Conservation (phyloP, 164 flowering plant species). For the Malania oleifera region DNA sequence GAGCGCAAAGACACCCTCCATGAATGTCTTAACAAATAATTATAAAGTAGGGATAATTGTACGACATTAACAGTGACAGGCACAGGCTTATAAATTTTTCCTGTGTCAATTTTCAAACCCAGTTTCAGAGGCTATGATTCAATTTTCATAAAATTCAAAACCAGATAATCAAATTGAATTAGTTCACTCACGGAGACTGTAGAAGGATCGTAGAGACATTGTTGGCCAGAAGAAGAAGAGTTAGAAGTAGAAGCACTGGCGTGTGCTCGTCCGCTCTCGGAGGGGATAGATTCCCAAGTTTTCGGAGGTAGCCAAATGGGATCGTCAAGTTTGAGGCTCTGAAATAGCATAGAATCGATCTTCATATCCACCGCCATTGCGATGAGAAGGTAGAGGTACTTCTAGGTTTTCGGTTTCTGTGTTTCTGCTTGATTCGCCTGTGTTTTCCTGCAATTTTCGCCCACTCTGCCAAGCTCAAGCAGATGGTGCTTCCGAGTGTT, state of each 20-base stretch:
- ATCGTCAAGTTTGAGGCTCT: slow-evolving; percentile 2
- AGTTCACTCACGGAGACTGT: background rate
- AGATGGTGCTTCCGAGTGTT: too few relatives aligned
- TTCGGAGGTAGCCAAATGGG: background rate
- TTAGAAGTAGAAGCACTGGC: background rate
- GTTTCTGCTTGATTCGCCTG: background rate
- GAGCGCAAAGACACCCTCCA: too few relatives aligned
- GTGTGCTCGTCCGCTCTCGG: background rate
- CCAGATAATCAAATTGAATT: background rate
- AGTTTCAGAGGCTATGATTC: too few relatives aligned
- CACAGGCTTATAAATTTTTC: too few relatives aligned
- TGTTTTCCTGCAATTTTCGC: too few relatives aligned
- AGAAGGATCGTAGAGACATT: background rate
- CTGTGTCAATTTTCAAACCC: too few relatives aligned
- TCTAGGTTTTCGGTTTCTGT: background rate
- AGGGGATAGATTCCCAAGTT: background rate
- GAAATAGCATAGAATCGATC: background rate
- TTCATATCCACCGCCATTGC: background rate
- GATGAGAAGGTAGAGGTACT: background rate
- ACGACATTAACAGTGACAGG: too few relatives aligned
- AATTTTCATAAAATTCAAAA: too few relatives aligned
- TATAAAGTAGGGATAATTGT: too few relatives aligned
- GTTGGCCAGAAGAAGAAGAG: background rate
- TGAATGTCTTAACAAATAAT: too few relatives aligned
- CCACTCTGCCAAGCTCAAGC: too few relatives aligned